Conservation (phyloP, 345 rosid genomes). For the Euphorbia lathyris region DNA sequence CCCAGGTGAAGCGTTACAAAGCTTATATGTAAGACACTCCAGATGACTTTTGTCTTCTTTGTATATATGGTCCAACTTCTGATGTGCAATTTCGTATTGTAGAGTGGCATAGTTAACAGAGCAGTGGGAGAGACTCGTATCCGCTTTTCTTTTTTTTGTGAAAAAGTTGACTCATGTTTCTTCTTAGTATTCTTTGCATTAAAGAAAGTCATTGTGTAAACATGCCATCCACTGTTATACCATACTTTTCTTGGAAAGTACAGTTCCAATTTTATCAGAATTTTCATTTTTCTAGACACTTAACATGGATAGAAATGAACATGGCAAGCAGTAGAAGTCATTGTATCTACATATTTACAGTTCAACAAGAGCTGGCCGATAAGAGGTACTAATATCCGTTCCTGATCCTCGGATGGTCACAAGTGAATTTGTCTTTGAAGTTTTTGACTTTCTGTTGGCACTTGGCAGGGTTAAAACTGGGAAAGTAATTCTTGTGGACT, state of each 20-base stretch:
- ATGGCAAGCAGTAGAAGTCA: constrained; percentile 93
- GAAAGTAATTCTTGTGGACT: constrained; percentile 76
- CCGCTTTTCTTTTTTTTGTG: constrained; percentile 33
- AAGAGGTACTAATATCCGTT: constrained; percentile 41
- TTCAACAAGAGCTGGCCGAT: constrained; percentile 55
- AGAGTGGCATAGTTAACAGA: constrained; percentile 78
- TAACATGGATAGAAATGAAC: constrained; percentile 68
- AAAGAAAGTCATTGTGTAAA: neutral
- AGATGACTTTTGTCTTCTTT: constrained; percentile 8
- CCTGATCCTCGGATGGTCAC: constrained; percentile 7
- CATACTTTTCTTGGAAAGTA: neutral
- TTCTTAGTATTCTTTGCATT: neutral
- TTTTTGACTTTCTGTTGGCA: constrained; percentile 24
- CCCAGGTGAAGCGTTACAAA: constrained; percentile 59
- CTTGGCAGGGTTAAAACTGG: constrained; percentile 58
- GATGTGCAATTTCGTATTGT: constrained; percentile 31
- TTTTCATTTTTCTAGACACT: constrained; percentile 24
- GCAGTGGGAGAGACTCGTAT: constrained; percentile 96
- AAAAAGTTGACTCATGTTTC: neutral
- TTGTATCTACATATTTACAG: constrained; percentile 55
- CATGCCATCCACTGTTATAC: neutral
- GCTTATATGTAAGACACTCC: constrained; percentile 57
- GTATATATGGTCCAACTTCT: constrained; percentile 23
- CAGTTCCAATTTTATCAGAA: constrained; percentile 2
- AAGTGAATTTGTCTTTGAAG: neutral